Evolutionary conservation across 139 green algal genomes (phyloP), one percentile per base, ranked within the genome.

Genomic region (Tetratostichococcus sp.): DNA sequence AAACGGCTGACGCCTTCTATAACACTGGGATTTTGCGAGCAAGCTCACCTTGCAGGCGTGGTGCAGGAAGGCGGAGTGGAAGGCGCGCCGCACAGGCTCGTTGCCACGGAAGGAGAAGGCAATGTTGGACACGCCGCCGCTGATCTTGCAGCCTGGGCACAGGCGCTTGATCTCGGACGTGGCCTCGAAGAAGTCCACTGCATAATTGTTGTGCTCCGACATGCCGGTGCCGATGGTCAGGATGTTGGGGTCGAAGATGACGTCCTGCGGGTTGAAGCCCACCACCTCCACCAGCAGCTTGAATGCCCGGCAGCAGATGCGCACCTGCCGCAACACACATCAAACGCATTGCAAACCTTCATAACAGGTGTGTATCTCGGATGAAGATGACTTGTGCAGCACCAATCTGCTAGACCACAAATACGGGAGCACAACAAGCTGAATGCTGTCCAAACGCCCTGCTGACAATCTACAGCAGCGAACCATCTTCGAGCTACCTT

Each of bases 171-270:
- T 98, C 82, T 97, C 89, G 26, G 80, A 65, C 0, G 88, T 95
- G 17, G 95, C 95, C 6, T 82, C 77, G 86, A 99, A 94, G 86
- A 99, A 99, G 88, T 99, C 95, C 28, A 98, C 94, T 0, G 89
- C 95, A 76, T 99, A 99, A 90, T 98, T 98, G 91, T 97, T 97
- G 91, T 99, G 95, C 90, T 99, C 95, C 22, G 90, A 70, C 78
- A 99, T 78, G 35, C 95, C 95, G 17, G 95, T 99, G 79, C 93
- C 95, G 21, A 99, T 87, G 21, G 95, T 98, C 19, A 99, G 88
- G 82, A 99, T 98, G 88, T 99, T 99, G 83, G 95, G 95, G 81
- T 99, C 95, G 69, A 99, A 99, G 72, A 99, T 93, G 83, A 99
- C 95, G 88, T 99, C 95, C 84, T 98, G 80, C 23, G 94, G 89